Evolutionary conservation across 176 grass and related monocot species (phyloP), one percentile per base, ranked within the genome.

Genomic region (Luzula sylvatica): DNA sequence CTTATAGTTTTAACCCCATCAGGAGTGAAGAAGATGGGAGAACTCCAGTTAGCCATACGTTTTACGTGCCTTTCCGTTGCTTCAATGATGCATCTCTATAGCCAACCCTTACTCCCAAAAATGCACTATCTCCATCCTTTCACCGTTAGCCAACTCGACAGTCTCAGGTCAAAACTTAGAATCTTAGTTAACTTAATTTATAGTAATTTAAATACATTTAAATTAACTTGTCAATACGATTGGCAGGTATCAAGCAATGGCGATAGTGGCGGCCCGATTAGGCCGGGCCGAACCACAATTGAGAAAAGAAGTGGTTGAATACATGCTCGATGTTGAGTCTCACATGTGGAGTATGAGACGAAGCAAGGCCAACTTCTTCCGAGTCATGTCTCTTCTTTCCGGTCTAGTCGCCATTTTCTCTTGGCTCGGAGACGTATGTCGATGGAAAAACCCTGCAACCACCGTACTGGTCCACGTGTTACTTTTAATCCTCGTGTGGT

Each of bases 341-440:
- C 83, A 88, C 62, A 72, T 95, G 83, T 95, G 89, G 89, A 95
- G 89, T 83, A 88, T 95, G 83, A 76, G 83, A 2, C 60, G 83
- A 69, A 88, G 89, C 83, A 95, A 95, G 75, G 89, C 83, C 39
- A 95, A 88, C 77, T 95, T 95, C 73, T 95, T 95, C 72, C 84
- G 89, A 25, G 65, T 86, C 53, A 70, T 85, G 1, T 78, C 80
- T 0, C 67, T 85, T 63, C 76, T 95, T 30, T 75, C 76, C 0
- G 69, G 80, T 5, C 11, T 65, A 0, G 62, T 82, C 4, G 71
- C 66, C 0, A 69, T 64, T 7, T 74, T 75, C 41, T 72, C 71
- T 0, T 88, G 89, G 89, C 80, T 88, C 48, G 22, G 38, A 15
- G 73, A 95, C 8, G 76, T 95, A 7, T 78, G 89, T 73, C 61